phyloP scores from a whole-genome alignment of 2,329 filamentous ascomycete species.

The Reticulascus tulasneorum region DNA sequence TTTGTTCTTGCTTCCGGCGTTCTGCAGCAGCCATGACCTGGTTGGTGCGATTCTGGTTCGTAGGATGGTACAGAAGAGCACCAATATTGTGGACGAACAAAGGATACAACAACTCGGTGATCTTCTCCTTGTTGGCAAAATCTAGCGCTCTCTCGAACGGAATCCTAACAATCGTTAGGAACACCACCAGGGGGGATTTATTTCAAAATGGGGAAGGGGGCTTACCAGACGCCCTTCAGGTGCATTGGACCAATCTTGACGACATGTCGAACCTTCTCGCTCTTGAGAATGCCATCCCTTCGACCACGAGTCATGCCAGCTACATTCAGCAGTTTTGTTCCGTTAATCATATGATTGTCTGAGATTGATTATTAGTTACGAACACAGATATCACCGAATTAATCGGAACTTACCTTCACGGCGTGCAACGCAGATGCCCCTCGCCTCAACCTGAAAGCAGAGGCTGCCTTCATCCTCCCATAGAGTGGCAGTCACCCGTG shows the following conservation, averaged over 20 bases:
- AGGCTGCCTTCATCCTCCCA: slow-evolving; percentile 98
- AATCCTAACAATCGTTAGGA: slow-evolving; percentile 62
- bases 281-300: slow-evolving; percentile 94
- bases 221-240: slow-evolving; percentile 93
- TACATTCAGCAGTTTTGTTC: slow-evolving; percentile 93
- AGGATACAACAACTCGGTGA: slow-evolving; percentile 90
- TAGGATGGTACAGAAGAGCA: slow-evolving; percentile 86
- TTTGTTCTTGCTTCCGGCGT: slow-evolving; percentile 68
- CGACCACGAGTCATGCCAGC: slow-evolving; percentile 96
- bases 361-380: no score
- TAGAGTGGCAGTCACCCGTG: slow-evolving; percentile 88
- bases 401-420: slow-evolving; percentile 74
- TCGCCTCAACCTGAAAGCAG: slow-evolving; percentile 96
- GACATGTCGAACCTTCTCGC: slow-evolving; percentile 92
- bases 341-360: slow-evolving; percentile 99
- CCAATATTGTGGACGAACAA: slow-evolving; percentile 98
- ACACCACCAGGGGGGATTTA: background rate
- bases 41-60: slow-evolving; percentile 77
- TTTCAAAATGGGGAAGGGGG: no score
- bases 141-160: slow-evolving; percentile 96
- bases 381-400: no score
- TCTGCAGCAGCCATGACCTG: slow-evolving; percentile 84
- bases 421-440: slow-evolving; percentile 91
- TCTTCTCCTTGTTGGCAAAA: slow-evolving; percentile 99
- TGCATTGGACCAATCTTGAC: slow-evolving; percentile 99